phyloP scores from a whole-genome alignment of 768 basidiomycete species.

The Dendrothele bispora region DNA sequence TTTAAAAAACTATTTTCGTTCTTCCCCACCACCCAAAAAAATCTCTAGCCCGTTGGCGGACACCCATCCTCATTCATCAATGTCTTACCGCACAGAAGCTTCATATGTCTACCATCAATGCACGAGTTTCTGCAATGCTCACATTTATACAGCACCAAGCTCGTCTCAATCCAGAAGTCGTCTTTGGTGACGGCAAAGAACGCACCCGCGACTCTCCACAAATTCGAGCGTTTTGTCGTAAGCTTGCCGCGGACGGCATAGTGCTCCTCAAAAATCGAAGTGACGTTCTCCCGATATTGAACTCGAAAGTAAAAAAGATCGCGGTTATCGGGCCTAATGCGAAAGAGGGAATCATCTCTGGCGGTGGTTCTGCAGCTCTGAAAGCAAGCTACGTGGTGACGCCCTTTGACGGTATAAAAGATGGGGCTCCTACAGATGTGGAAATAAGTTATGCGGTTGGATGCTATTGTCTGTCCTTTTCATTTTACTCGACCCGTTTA shows the following conservation, averaged over 20 bases:
- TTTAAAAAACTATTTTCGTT: too few species aligned
- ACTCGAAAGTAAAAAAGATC: constrained; percentile 41
- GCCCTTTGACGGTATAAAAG: constrained; percentile 59
- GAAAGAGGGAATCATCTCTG: constrained; percentile 64
- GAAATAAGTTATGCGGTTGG: constrained; percentile 60
- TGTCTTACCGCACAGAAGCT: constrained; percentile 52
- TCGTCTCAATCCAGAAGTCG: constrained; percentile 53
- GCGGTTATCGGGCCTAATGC: constrained; percentile 73
- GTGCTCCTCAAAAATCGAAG: constrained; percentile 67
- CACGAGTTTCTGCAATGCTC: constrained; percentile 50
- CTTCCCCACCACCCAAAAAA: too few species aligned
- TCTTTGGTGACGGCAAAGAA: constrained; percentile 62
- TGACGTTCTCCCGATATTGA: constrained; percentile 52
- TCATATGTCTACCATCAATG: constrained; percentile 42
- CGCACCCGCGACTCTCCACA: constrained; percentile 54
- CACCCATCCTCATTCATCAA: constrained; percentile 37
- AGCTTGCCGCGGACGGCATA: constrained; percentile 59
- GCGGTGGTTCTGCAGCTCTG: constrained; percentile 76
- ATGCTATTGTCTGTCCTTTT: constrained; percentile 52
- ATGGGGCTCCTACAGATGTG: constrained; percentile 47
- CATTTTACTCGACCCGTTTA: too few species aligned
- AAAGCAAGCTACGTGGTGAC: constrained; percentile 65
- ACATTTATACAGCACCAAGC: constrained; percentile 60
- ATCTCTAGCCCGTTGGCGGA: constrained; percentile 76
- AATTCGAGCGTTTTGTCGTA: constrained; percentile 50